Conservation (phyloP, 1,284 basidiomycete genomes). For the Pseudozyma hubeiensis region DNA sequence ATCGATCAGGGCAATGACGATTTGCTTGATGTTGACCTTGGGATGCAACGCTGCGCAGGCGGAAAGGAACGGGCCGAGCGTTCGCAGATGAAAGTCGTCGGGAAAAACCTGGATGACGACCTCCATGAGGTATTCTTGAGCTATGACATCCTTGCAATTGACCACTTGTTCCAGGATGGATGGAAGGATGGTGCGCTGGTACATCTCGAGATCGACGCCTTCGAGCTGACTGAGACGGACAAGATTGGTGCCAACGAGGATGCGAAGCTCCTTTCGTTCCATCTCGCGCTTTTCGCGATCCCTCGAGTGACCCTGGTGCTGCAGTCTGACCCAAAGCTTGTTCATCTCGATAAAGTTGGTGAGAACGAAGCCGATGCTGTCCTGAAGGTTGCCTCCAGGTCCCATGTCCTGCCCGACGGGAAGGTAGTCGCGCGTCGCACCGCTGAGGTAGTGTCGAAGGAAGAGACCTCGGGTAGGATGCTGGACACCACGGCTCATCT, state of each 20-base stretch:
- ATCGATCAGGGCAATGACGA: slow-evolving; percentile 67
- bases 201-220: slow-evolving; percentile 66
- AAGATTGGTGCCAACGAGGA: slow-evolving; percentile 68
- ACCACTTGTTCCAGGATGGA: slow-evolving; percentile 68
- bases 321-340: slow-evolving; percentile 68
- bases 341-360: slow-evolving; percentile 69
- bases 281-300: slow-evolving; percentile 68
- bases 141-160: slow-evolving; percentile 68
- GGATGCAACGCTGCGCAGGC: slow-evolving; percentile 67
- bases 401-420: slow-evolving; percentile 64
- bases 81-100: slow-evolving; percentile 68
- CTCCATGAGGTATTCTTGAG: slow-evolving; percentile 69
- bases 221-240: slow-evolving; percentile 68
- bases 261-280: slow-evolving; percentile 66
- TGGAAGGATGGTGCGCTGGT: slow-evolving; percentile 63
- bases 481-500: slow-evolving; percentile 68
- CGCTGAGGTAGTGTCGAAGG: slow-evolving; percentile 67
- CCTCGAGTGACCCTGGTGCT: slow-evolving; percentile 67
- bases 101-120: slow-evolving; percentile 69
- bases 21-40: slow-evolving; percentile 68
- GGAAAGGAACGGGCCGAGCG: slow-evolving; percentile 63
- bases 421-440: slow-evolving; percentile 66
- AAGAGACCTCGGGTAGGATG: slow-evolving; percentile 68
- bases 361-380: slow-evolving; percentile 67
- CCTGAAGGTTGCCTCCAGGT: slow-evolving; percentile 62